These are phyloP conservation scores for Trametes sp. DNA, from an alignment of 1,284 basidiomycete species.

Conservation along the genomic window DNA sequence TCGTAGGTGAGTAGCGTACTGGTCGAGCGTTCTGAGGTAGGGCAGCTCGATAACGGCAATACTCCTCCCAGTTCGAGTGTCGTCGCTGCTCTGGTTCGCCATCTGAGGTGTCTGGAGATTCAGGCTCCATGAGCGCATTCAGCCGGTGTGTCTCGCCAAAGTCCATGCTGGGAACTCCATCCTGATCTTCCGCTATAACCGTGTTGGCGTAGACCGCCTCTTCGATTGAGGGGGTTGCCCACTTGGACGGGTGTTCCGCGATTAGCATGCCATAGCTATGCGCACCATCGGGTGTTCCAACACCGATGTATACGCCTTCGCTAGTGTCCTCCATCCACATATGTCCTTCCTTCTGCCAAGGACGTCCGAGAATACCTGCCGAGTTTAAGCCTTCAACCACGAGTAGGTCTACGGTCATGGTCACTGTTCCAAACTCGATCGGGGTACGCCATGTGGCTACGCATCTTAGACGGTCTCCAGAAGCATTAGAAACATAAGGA, in stretches of 20 bases:
- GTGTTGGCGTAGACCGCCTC: neutral
- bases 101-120: too few species aligned
- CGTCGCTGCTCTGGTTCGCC: too few species aligned
- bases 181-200: neutral
- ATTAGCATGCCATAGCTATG: neutral
- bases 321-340: conserved; percentile 1
- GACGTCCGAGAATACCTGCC: neutral
- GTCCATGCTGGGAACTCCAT: neutral
- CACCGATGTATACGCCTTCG: neutral
- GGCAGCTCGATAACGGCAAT: neutral
- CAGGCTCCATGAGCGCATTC: neutral
- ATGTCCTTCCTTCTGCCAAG: neutral
- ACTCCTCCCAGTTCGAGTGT: neutral
- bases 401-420: neutral
- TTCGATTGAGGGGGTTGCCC: neutral
- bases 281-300: neutral
- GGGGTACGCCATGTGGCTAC: neutral
- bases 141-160: neutral
- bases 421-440: neutral
- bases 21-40: neutral
- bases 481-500: neutral
- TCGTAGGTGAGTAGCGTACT: neutral
- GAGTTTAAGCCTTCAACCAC: neutral
- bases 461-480: neutral
- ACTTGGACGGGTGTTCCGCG: neutral